Evolutionary conservation across 352 stramenopile genomes (phyloP), one percentile per base, ranked within the genome.

Genomic region (Pythium vanterpoolii): DNA sequence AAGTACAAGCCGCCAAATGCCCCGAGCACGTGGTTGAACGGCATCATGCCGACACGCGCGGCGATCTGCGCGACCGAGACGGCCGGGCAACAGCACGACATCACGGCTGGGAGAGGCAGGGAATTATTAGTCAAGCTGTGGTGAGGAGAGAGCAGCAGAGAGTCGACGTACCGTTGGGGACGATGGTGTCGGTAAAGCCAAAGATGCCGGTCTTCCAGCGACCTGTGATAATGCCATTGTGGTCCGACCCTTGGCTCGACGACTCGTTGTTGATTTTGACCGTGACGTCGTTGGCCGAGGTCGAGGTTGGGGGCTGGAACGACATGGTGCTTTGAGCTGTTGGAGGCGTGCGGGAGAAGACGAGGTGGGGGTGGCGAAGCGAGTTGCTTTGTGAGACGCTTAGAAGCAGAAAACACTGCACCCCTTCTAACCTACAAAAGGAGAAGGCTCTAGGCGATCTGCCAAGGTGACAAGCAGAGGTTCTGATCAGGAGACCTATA

Each of bases 201-300:
- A 87, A 91, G 56, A 91, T 63, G 31, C 76, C 74, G 11, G 76
- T 84, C 63, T 91, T 91, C 82, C 82, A 91, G 64, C 75, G 75
- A 26, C 83, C 79, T n/a, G 77, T 81, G 36, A 87, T 64, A 52
- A 92, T 72, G 10, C 78, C 83, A 56, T 90, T 90, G 24, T 83
- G 72, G 68, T 90, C 83, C 40, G 73, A 69, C 24, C 78, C 79
- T 11, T 77, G 59, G 34, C 47, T 54, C 38, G 56, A 50, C 49
- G 65, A 65, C 38, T 68, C 61, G 60, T 71, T 60, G 40, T 57
- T 56, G 28, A 84, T 68, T 38, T 66, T 64, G 24, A 87, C 69
- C 26, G 31, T 72, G 31, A 87, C 73, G 19, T 86, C 76, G 47
- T 38, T 65, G 34, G 65, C 42, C 66, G 86, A 87, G 49, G 69